phyloP scores from a whole-genome alignment of 805 yeast species.

The Wickerhamomyces ciferrii region DNA sequence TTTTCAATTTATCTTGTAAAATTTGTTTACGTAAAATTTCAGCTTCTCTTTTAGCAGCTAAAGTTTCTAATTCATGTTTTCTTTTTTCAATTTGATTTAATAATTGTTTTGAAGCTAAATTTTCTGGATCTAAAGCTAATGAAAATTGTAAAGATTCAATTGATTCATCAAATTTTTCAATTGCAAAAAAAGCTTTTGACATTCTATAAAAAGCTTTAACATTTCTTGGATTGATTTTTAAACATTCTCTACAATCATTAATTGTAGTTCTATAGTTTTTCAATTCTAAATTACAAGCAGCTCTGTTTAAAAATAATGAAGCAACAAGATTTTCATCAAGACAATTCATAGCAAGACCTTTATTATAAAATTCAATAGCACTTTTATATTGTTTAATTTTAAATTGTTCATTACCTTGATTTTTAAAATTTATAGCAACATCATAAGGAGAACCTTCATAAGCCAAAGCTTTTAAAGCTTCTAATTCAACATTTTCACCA shows the following conservation, averaged over 20 bases:
- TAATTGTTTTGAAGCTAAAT: slow-evolving; percentile 48
- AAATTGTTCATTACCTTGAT: slow-evolving; percentile 89
- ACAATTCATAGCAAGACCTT: slow-evolving; percentile 72
- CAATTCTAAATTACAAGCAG: slow-evolving; percentile 86
- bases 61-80: slow-evolving; percentile 25
- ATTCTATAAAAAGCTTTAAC: slow-evolving; percentile 84
- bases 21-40: slow-evolving; percentile 34
- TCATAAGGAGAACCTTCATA: slow-evolving; percentile 96
- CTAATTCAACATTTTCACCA: slow-evolving; percentile 69
- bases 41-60: slow-evolving; percentile 25
- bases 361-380: slow-evolving; percentile 75
- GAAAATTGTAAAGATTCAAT: slow-evolving; percentile 63
- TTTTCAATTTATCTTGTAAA: slow-evolving; percentile 37
- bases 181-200: slow-evolving; percentile 69
- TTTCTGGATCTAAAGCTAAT: slow-evolving; percentile 50
- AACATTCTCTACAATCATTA: slow-evolving; percentile 74
- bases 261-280: slow-evolving; percentile 82
- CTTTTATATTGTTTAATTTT: slow-evolving; percentile 63
- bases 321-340: slow-evolving; percentile 49
- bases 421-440: slow-evolving; percentile 81
- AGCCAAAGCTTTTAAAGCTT: slow-evolving; percentile 86
- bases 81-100: slow-evolving; percentile 34
- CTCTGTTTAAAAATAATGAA: slow-evolving; percentile 73
- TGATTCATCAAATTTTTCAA: slow-evolving; percentile 72
- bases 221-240: slow-evolving; percentile 60